Evolutionary conservation across 768 basidiomycete species (phyloP), one percentile per base, ranked within the genome.

Genomic region (Leucosporidium scottii): DNA sequence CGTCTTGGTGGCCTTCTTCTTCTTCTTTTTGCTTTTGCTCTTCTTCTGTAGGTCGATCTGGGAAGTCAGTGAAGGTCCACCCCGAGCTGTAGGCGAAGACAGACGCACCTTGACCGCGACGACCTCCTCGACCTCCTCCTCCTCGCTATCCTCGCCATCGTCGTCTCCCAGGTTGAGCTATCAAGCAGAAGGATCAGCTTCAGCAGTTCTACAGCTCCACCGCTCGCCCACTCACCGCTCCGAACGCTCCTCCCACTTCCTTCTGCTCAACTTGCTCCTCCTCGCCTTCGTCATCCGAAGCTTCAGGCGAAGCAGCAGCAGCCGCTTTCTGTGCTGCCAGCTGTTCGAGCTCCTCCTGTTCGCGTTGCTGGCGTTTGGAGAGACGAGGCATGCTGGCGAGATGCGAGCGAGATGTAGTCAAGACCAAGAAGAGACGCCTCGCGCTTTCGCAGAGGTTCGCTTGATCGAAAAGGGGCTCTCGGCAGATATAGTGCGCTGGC

Each of bases 91-190:
- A 0, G 36, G n/a, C 2, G 20, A 7, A 8, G 0, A 39, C 4
- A 10, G 12, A 28, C 21, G 36, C 30, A 64, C 67, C 59, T 64
- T 64, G 21, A 63, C 31, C 3, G 48, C 34, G 0, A 30, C 47
- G 8, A 21, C 64, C 4, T 55, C 58, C 25, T 34, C 34, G n/a
- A 49, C 28, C 30, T 75, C 67, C 62, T 50, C 73, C 48, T 82
- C 81, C 34, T 83, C 82, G 18, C 84, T 83, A 1, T 76, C 78
- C 25, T 72, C 75, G 7, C 73, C 76, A 20, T 78, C 74, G 3
- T 79, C 74, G 8, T 70, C 64, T 1, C 66, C 67, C 12, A 78
- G 70, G 17, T 30, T 77, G 78, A 50, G 79, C 79, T 49, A 87
- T 48, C 21, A 60, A 62, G 17, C 2, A 25, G 30, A 17, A 28